A percentile compares a stretch with the other conserved stretches of the same genome.
These are phyloP conservation scores for Iris macrosiphon DNA, from an alignment of 106 monocot species.

Conservation along the genomic window DNA sequence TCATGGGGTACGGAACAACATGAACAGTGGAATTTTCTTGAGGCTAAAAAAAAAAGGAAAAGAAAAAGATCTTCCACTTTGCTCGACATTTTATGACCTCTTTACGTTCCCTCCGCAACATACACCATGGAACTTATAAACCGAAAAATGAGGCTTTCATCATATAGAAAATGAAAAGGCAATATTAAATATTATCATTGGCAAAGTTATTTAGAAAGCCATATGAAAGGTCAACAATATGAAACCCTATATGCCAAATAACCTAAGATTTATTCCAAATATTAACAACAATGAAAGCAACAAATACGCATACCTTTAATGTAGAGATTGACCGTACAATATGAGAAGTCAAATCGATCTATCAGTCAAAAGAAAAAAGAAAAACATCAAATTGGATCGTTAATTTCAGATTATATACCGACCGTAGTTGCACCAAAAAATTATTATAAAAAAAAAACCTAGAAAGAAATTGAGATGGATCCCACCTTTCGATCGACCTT, in stretches of 20 bases:
- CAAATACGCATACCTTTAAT: constrained; percentile 38
- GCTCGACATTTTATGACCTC: no score
- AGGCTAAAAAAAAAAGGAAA: no score
- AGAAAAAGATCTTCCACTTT: no score
- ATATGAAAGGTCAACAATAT: not conserved
- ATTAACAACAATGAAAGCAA: not conserved
- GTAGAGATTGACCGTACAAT: constrained; percentile 44
- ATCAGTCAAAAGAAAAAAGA: constrained; percentile 7
- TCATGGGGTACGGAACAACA: no score
- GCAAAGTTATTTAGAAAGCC: no score
- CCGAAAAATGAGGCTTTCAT: no score
- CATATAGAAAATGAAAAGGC: not conserved
- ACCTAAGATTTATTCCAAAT: not conserved
- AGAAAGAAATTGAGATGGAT: not conserved
- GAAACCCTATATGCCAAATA: not conserved
- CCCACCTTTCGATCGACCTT: constrained; percentile 55
- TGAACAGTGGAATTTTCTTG: no score
- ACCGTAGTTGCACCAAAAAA: not conserved
- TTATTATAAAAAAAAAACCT: not conserved
- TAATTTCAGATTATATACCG: not conserved
- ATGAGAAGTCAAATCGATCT: constrained; percentile 75
- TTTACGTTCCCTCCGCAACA: no score
- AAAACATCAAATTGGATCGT: not conserved
- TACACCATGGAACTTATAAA: no score
- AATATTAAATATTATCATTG: no score